Base-by-base conservation (phyloP, 2,329 filamentous ascomycete genomes). In the Geosmithia putterillii region DNA sequence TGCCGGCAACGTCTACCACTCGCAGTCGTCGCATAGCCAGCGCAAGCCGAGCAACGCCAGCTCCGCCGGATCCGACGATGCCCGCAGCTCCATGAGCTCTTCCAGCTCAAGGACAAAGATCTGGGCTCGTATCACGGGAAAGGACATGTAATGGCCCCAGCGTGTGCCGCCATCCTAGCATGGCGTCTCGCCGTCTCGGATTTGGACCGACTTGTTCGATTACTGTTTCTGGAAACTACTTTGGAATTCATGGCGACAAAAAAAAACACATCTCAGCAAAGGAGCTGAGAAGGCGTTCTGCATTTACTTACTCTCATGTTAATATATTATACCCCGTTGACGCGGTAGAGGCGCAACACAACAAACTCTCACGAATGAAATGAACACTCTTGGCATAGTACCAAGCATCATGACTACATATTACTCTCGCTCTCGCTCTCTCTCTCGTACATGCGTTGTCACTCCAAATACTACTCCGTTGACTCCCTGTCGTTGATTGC, bases 1-100 rank as follows among this genome's bases (percentile, higher is more conserved):
- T 47, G 79, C 78, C 2, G 81, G 80, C 52, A 64, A 64, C 48
- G 70, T 76, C 48, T 85, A 85, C 61, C 78, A 82, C 28, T n/a
- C n/a, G n/a, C n/a, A n/a, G n/a, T n/a, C n/a, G n/a, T 58, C 58
- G 59, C 52, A 58, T 57, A 54, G 47, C 46, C 40, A 61, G 58
- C 54, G 56, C 38, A 47, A 50, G 45, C 40, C 47, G 46, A 40
- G 51, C 47, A 40, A 46, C 39, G 43, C 45, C 40, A 46, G 44
- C 46, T 34, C 38, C 41, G 39, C 39, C 38, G 45, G 47, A 37
- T 48, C 52, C 41, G 50, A 45, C 41, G 48, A 52, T 21, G 47
- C 46, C 42, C 54, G 54, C 51, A 64, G 59, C 47, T 57, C 62
- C n/a, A 56, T 68, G 48, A 66, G 61, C 54, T 58, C 58, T 28